phyloP scores from a whole-genome alignment of 2,329 filamentous ascomycete genomes.

The Epichloe hybrida region DNA sequence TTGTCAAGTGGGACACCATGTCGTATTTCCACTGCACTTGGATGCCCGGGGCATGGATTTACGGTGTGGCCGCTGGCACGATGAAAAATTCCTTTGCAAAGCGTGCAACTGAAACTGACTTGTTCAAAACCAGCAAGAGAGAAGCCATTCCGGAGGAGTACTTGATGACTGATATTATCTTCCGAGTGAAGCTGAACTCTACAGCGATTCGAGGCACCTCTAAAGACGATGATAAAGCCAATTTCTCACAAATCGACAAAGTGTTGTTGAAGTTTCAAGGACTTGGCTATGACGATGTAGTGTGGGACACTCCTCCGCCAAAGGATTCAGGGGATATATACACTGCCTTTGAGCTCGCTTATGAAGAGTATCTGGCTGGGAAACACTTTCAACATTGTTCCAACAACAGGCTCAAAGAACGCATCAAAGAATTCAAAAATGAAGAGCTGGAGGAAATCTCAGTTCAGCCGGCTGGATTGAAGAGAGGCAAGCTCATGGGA shows the following conservation, averaged over 20 bases:
- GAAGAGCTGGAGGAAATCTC: conserved; percentile 56
- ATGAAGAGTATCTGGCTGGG: conserved; percentile 72
- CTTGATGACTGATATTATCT: conserved; percentile 75
- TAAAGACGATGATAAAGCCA: conserved; percentile 56
- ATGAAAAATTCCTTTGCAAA: conserved; percentile 71
- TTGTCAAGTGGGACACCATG: conserved; percentile 71
- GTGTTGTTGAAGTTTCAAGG: conserved; percentile 88
- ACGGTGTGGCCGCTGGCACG: conserved; percentile 45
- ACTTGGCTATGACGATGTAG: conserved; percentile 75
- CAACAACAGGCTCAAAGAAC: conserved; percentile 47
- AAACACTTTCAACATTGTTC: conserved; percentile 51
- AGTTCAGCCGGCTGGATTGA: conserved; percentile 59
- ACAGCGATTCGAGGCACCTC: conserved; percentile 37
- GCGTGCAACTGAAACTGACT: conserved; percentile 44
- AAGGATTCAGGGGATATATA: conserved; percentile 53
- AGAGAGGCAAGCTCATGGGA: conserved; percentile 73
- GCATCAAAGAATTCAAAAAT: conserved; percentile 53
- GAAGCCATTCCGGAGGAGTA: conserved; percentile 83
- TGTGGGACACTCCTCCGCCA: conserved; percentile 74
- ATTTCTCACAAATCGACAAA: conserved; percentile 57
- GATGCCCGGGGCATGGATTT: conserved; percentile 85
- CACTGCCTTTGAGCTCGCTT: conserved; percentile 68
- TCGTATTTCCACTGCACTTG: conserved; percentile 77
- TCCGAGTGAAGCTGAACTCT: conserved; percentile 52
- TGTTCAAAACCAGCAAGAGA: conserved; percentile 51